Evolutionary conservation across 202 grass and related monocot species (phyloP), one percentile per base, ranked within the genome.

Genomic region (Elaeis oleifera): DNA sequence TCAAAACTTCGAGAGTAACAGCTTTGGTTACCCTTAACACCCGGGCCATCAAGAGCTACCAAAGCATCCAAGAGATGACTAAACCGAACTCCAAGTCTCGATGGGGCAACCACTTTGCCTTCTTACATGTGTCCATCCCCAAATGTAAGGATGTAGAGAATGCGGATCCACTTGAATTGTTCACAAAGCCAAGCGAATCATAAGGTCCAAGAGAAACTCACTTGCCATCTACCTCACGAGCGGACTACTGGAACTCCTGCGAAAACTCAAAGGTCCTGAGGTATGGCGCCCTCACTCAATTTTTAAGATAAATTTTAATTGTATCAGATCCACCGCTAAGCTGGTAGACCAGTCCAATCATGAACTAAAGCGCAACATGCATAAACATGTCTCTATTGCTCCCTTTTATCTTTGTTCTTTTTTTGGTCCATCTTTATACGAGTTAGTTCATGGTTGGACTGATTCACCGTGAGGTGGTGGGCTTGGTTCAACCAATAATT

Each of bases 61-160:
- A 63, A 54, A 50, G 54, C 13, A 18, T 48, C 15, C 13, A 74
- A 54, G 70, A 74, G 27, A 58, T 80, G 70, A 56, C 63, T 1
- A 64, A 64, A 60, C 70, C 77, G 5, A 59, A 68, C 26, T 49
- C 14, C 14, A 69, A 5, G 23, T 29, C 28, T 22, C 64, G 63
- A n/a, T 80, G 77, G 77, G 77, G 77, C 51, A 80, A 80, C 18
- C 59, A 69, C 25, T 80, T 80, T 21, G 77, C 63, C 6, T 80
- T 80, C 58, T 26, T 80, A 18, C 77, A 80, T 63, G 56, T 67
- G 50, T 32, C 77, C 5, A 16, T 80, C 32, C 70, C 77, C 0
- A 74, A 27, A 49, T 74, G 56, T 26, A 60, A 60, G 25, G 48
- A 63, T 49, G 8, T 54, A 5, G 49, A 78, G 16, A 44, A 57